These are phyloP conservation scores for Hortiboletus campestris DNA, from an alignment of 768 basidiomycete genomes.

Conservation along the genomic window DNA sequence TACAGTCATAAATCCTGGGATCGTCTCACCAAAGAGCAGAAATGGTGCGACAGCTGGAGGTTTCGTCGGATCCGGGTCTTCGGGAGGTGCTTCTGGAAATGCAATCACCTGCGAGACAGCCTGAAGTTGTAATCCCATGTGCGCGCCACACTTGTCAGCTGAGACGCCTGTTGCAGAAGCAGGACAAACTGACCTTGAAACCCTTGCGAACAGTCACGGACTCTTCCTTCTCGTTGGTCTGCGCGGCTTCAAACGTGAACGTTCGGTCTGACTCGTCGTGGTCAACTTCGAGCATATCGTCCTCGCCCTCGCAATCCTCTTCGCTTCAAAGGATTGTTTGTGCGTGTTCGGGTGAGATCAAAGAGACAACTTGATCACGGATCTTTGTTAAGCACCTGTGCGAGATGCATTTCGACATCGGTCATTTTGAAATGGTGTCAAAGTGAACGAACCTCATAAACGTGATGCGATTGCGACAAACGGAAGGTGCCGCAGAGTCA, in stretches of 20 bases:
- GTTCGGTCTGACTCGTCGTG: constrained; percentile 45
- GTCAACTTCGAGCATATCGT: constrained; percentile 28
- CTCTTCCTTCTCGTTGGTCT: constrained; percentile 55
- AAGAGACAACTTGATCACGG: constrained; percentile 53
- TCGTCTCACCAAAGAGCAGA: constrained; percentile 38
- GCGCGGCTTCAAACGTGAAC: constrained; percentile 50
- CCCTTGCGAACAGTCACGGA: constrained; percentile 41
- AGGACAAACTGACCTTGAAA: constrained; percentile 38
- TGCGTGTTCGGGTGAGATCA: constrained; percentile 42
- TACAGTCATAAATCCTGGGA: constrained; percentile 38
- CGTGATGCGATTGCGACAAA: constrained; percentile 47
- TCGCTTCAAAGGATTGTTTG: constrained; percentile 43
- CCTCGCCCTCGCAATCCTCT: constrained; percentile 21
- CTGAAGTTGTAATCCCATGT: background rate
- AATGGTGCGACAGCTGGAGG: constrained; percentile 17
- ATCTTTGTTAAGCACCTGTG: constrained; percentile 59
- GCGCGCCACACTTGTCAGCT: background rate
- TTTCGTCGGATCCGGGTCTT: constrained; percentile 6
- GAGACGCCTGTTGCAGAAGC: background rate
- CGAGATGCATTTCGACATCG: background rate
- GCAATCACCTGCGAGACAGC: constrained; percentile 11
- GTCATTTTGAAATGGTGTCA: background rate
- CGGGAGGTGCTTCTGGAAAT: constrained; percentile 4
- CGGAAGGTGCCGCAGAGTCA: constrained; percentile 42
- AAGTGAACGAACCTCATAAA: constrained; percentile 50